Evolutionary conservation across 2,329 filamentous ascomycete genomes (phyloP), one percentile per base, ranked within the genome.

Genomic region (Juglanconis juglandina): DNA sequence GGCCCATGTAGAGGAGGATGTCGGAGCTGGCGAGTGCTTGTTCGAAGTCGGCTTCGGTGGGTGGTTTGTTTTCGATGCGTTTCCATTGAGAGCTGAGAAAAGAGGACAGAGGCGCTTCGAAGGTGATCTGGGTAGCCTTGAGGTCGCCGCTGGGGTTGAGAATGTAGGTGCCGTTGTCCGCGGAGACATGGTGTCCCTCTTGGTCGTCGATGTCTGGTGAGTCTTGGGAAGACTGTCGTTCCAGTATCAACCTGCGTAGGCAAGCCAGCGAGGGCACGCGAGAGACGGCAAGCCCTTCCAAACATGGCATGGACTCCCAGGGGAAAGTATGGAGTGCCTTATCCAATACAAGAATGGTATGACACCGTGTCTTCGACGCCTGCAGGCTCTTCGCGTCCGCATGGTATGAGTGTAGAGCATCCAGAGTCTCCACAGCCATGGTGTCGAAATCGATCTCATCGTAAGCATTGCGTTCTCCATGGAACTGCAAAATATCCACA

Each of bases 371-470:
- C 68, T 24, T 70, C 72, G 47, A 69, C 11, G 44, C 68, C 7
- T 37, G 24, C 17, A 56, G 30, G 32, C 39, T 49, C 51, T 76
- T 77, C 33, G 74, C 74, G 0, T 78, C 76, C 32, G 77, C 80
- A 68, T 96, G 88, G 70, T 97, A 97, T 1, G 86, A 83, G 53
- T 87, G 85, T 33, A 99, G 77, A 2, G 92, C 91, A 74, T 97
- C 94, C 44, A 92, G 83, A 0, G 91, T 91, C 67, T 96, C 92
- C 44, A 98, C 82, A 5, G 93, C 87, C 85, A 99, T 96, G 66
- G 83, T 78, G 65, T 99, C 95, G 70, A 98, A 96, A 73, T 98
- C 94, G 64, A 99, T 91, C 76, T 99, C 95, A 68, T 99, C 95
- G 74, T 97, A 97, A 0, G 96, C 95, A 70, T 98, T 99, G 52